Percentiles rank a stretch among this genome's conserved stretches.
Evolutionary conservation across 768 basidiomycete species (phyloP).

Genomic region (Pleurotus platypus): DNA sequence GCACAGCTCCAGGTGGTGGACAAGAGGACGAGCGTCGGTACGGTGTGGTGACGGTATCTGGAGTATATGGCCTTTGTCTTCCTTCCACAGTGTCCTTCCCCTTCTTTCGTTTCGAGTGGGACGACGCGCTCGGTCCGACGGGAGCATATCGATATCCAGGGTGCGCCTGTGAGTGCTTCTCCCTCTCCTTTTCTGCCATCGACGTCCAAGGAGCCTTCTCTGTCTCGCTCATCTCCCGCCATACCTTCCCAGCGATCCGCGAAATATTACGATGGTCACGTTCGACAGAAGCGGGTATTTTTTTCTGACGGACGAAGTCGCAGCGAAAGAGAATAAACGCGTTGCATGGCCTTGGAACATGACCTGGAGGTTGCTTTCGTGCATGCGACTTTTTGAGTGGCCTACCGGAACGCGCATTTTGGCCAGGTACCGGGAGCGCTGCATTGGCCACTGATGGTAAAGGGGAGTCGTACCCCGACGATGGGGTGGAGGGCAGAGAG

Average conservation of each 20-base stretch:
- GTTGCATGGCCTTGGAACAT: constrained; percentile 71
- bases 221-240: constrained; percentile 50
- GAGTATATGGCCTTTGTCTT: not conserved
- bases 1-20: constrained; percentile 32
- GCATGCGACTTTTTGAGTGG: constrained; percentile 29
- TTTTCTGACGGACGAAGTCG: constrained; percentile 63
- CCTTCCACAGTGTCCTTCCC: constrained; percentile 6
- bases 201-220: constrained; percentile 48
- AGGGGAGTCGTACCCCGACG: not conserved
- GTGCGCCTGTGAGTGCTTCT: constrained; percentile 32
- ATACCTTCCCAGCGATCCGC: constrained; percentile 62
- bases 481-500: not conserved
- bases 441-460: not conserved
- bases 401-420: not conserved
- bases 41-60: not conserved
- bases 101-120: constrained; percentile 8
- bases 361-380: constrained; percentile 43
- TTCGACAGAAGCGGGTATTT: constrained; percentile 51
- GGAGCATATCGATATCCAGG: constrained; percentile 44
- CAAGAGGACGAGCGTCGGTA: constrained; percentile 36
- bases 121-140: not conserved
- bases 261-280: constrained; percentile 68
- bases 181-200: constrained; percentile 48
- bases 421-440: not conserved
- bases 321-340: constrained; percentile 80